Evolutionary conservation across 306 rosid species (phyloP).

Genomic region (Cucurbita pepo): DNA sequence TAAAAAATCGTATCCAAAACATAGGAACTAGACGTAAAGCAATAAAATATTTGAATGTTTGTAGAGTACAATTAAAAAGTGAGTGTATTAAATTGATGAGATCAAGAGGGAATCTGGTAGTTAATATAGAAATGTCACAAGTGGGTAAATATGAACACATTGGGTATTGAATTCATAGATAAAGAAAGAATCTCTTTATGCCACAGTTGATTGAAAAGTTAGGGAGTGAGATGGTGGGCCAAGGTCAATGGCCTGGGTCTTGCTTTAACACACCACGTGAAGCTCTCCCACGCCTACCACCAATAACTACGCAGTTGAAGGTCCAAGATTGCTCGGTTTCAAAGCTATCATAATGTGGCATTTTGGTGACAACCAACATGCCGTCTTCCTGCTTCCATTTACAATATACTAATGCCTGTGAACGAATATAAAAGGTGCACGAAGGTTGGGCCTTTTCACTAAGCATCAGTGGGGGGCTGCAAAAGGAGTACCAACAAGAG

Average conservation of each 20-base stretch:
- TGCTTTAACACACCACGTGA: slow-evolving; percentile 1
- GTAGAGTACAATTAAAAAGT: neutral
- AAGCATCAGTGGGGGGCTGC: neutral
- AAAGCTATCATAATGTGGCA: slow-evolving; percentile 4
- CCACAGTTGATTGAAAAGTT: neutral
- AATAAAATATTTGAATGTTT: no score
- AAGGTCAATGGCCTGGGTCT: neutral
- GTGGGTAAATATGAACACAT: neutral
- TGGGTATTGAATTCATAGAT: neutral
- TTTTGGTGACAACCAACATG: neutral
- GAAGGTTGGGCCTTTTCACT: neutral
- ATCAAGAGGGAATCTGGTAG: neutral
- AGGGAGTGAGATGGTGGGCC: neutral
- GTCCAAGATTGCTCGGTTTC: neutral
- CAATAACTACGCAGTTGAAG: neutral
- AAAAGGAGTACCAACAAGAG: neutral
- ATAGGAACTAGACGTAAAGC: no score
- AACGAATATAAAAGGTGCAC: neutral
- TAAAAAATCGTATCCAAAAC: neutral
- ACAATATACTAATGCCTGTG: neutral
- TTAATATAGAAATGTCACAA: neutral
- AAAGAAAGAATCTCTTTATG: neutral
- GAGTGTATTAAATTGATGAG: neutral
- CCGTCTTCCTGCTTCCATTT: neutral
- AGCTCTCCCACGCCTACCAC: slow-evolving; percentile 1